Base-by-base conservation (phyloP, 441 rosid species). In the Adansonia rubrostipa region DNA sequence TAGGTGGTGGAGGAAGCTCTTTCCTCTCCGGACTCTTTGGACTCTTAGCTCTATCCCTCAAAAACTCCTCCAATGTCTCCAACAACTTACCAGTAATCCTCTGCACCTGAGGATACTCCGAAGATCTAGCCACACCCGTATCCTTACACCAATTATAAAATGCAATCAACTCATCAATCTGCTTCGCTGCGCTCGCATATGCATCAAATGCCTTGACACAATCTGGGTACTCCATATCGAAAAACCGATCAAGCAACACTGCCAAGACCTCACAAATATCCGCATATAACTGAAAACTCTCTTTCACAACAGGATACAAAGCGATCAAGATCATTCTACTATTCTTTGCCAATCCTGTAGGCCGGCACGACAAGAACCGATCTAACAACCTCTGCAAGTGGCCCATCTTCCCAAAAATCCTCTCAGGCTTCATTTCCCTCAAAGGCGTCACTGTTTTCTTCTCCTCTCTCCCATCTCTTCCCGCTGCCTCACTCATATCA, bases 81-180 rank as follows among this genome's bases (percentile, higher is more conserved):
- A 96, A 79, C 77, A 94, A 82, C 82, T 94, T 96, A 61, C 92
- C 84, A 0, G 98, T 93, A 72, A 96, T 96, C 85, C 90, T 93
- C 87, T 96, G 99, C 80, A 96, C 96, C 78, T 94, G 97, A 2
- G 99, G 99, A 74, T 90, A 96, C 86, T 96, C 99, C 0, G 98
- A 92, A 0, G 99, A 92, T 87, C 99, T 88, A 0, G 95, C 93
- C 73, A 96, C 92, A 4, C 99, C 98, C 0, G 87, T 91, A 48
- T 92, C 99, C 85, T 96, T 96, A 24, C 98, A 94, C 98, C 97
- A 94, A 74, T 84, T 89, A 81, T 92, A 94, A 75, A 93, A 90
- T 1, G 81, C 85, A 81, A 90, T 83, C 74, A 96, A 82, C 90
- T 96, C 99, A 80, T 96, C 98, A 19, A 96, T 94, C 89, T 93